These are phyloP conservation scores for Deakozyma indianensis DNA, from an alignment of 805 yeast genomes.

Conservation along the genomic window DNA sequence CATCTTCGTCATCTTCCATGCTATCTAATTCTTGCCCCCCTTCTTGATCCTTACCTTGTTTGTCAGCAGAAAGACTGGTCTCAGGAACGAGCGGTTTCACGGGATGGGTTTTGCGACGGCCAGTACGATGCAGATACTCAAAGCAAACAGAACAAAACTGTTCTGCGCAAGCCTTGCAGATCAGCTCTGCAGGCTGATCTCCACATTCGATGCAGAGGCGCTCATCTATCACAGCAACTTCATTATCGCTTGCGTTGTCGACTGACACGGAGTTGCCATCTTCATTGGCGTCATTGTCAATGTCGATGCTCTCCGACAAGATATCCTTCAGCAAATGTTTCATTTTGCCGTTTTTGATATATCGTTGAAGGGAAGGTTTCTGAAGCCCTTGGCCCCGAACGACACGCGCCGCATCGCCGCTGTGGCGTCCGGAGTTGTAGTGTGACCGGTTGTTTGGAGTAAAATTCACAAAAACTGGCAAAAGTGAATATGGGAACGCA, in stretches of 20 bases:
- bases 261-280: no score
- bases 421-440: no score
- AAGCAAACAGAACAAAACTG: constrained; percentile 58
- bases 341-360: background rate
- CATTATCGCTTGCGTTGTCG: background rate
- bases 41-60: constrained; percentile 7
- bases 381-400: no score
- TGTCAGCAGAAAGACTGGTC: background rate
- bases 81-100: constrained; percentile 10
- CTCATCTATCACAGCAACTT: constrained; percentile 18
- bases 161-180: constrained; percentile 51
- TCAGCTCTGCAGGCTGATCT: constrained; percentile 55
- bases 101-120: constrained; percentile 22
- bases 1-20: constrained; percentile 7
- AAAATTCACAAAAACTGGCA: no score
- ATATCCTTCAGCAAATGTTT: background rate
- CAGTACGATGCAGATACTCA: constrained; percentile 54
- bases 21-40: constrained; percentile 7
- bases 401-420: no score
- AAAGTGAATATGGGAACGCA: no score
- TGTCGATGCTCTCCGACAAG: background rate
- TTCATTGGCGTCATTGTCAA: background rate
- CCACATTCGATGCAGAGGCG: constrained; percentile 52
- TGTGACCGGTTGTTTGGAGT: no score
- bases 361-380: background rate